Base-by-base conservation (phyloP, 305 asterid species). In the Plantago lanceolata region DNA sequence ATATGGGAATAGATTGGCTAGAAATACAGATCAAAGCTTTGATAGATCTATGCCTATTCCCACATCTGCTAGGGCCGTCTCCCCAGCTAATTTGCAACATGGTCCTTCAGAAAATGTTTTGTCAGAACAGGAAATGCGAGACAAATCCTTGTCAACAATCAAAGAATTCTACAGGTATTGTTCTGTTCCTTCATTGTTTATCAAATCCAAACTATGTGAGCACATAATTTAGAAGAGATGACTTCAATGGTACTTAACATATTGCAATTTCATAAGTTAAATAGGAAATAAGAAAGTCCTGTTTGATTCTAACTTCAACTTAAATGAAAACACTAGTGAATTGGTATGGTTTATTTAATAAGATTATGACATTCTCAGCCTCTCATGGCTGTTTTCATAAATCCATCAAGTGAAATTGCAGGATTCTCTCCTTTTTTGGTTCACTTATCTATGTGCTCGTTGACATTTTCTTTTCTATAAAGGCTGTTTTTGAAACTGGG, bases 141-240 rank as follows among this genome's bases (percentile, higher is more conserved):
- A 81, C 52, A 82, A 77, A 81, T 84, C 95, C 57, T 40, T 85
- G 79, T 65, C 91, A 72, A 68, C 96, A 58, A 85, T 89, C 57
- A 85, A 75, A 77, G 97, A 89, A 79, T 91, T 80, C 63, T 91
- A 88, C 87, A 88, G 94, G 97, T 88, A 79, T 68, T n/a, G n/a
- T n/a, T 37, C 49, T 5, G 59, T 61, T n/a, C n/a, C 12, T 13
- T 35, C 24, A 26, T 44, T 64, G 57, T 47, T 64, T 63, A 18
- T 33, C 29, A 29, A 62, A 17, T 70, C 28, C 2, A 19, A 61
- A 74, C 64, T 73, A 0, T 8, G 19, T 12, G 26, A 60, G 40
- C 28, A 8, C 60, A 57, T 58, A 29, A 49, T 68, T 62, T 33
- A 29, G 20, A 45, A 33, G 59, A 37, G 44, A 37, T 37, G 14